Base-by-base conservation (phyloP, 192 early-diverging fungal genomes). In the Linnemannia zychae region DNA sequence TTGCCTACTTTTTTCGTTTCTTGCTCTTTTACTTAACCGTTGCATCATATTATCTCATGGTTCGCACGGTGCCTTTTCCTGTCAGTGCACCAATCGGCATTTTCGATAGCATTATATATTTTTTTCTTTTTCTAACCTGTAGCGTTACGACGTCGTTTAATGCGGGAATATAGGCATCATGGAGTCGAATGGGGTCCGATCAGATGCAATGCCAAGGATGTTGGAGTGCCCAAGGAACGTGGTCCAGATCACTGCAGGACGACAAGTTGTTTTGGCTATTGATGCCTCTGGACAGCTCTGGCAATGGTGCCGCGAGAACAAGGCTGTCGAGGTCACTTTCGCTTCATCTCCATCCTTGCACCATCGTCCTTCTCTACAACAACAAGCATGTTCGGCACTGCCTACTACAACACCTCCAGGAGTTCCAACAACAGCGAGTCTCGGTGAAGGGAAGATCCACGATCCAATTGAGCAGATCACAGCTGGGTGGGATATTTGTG, bases 241-340 rank as follows among this genome's bases (percentile, higher is more conserved):
- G 12, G 67, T 79, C 1, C 66, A 79, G 4, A 67, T 84, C 15
- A 36, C 37, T 17, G 76, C 82, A 65, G 82, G 82, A 66, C 49
- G 77, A 60, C 77, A 84, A 31, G 77, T 84, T 4, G 72, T 84
- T 5, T 52, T 84, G 38, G 82, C 82, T 7, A 70, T 66, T 11
- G 82, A 84, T 57, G 40, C 33, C 20, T 28, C 74, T 28, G 82
- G 82, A 4, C 71, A 72, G 73, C n/a, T 84, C 16, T 84, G 82
- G 82, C 82, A 84, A 57, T 84, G 82, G 82, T 84, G 82, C 47
- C 71, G 82, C 0, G 82, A 84, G 68, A 84, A 84, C 60, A 78
- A 74, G 46, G 67, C 53, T 4, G 66, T 74, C 0, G 67, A 78
- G 37, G 73, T 84, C 24, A 79, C 73, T 1, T 83, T 83, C 74